Base-by-base conservation (phyloP, 176 grass and related monocot genomes). In the Tillandsia fasciculata region DNA sequence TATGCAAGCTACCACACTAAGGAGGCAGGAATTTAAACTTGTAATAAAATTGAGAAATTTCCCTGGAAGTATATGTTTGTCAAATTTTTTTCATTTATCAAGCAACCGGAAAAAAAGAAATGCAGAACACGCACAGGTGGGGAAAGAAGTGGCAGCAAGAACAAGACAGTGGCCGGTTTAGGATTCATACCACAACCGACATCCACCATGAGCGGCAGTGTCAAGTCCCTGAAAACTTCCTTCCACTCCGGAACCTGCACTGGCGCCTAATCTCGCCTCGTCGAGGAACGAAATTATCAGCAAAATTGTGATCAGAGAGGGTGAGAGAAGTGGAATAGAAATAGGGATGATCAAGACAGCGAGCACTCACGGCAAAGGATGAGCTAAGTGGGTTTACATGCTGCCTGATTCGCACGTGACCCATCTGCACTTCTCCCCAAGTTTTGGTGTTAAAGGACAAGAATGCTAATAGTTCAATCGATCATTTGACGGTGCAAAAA, bases 321-420 rank as follows among this genome's bases (percentile, higher is more conserved):
- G 2, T 3, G 26, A 72, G 13, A 56, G 20, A 53, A 53, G 2
- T 65, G 2, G 51, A 57, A 57, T 33, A 66, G 18, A 23, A 54
- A 75, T 11, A 13, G 29, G 3, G 3, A 22, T 18, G 2, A 24
- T 27, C 20, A n/a, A 2, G 14, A 24, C 1, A 28, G 12, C 52
- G 48, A 20, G 47, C 5, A 83, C 77, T 80, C 56, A 96, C 93
- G 0, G 76, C 52, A 76, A 96, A 96, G 71, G 82, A 83, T 12
- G 89, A 81, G 49, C 88, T 96, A 67, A 96, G 86, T n/a, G 93
- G 93, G 75, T 96, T 96, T 53, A 96, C 93, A 71, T 96, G 93
- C 79, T 96, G 89, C 68, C 93, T 86, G 74, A 96, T 90, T 70
- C 93, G 84, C 67, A 96, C 65, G 66, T 87, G 89, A 53, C 89